A percentile compares a stretch with the other conserved stretches of the same genome.
Evolutionary conservation across 306 rosid species (phyloP).

Genomic region (Elaeagnus macrophylla): DNA sequence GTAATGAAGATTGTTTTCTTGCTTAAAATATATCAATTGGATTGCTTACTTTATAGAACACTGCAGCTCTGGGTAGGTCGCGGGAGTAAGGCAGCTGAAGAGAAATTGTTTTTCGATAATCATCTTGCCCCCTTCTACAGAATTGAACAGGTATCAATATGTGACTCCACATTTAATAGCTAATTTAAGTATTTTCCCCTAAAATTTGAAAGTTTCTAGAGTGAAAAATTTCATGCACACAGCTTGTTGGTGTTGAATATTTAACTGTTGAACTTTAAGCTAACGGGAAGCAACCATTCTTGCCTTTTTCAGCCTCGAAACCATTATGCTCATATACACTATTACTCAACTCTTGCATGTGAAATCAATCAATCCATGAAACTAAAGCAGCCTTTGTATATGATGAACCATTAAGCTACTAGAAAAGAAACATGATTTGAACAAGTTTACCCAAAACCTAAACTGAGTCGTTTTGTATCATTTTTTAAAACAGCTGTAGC

Average conservation of each 20-base stretch:
- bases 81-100: slow-evolving; percentile 89
- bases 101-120: slow-evolving; percentile 74
- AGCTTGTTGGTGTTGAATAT: too few species aligned
- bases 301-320: too few species aligned
- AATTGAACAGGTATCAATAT: slow-evolving; percentile 68
- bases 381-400: neutral
- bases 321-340: too few species aligned
- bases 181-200: slow-evolving; percentile 3
- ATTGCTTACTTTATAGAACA: neutral
- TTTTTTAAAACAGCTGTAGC: too few species aligned
- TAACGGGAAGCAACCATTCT: too few species aligned
- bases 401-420: neutral
- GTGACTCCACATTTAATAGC: neutral
- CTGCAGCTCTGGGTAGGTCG: slow-evolving; percentile 95
- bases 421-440: neutral
- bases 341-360: too few species aligned
- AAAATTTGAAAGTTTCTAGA: neutral
- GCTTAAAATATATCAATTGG: slow-evolving; percentile 7
- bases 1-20: neutral
- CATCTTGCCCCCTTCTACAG: slow-evolving; percentile 96
- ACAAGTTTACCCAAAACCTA: neutral
- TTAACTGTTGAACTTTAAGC: too few species aligned
- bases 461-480: too few species aligned
- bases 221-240: too few species aligned
- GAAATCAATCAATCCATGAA: neutral